Evolutionary conservation across 2,329 filamentous ascomycete species (phyloP), one percentile per base, ranked within the genome.

Genomic region (Fusarium euwallaceae): DNA sequence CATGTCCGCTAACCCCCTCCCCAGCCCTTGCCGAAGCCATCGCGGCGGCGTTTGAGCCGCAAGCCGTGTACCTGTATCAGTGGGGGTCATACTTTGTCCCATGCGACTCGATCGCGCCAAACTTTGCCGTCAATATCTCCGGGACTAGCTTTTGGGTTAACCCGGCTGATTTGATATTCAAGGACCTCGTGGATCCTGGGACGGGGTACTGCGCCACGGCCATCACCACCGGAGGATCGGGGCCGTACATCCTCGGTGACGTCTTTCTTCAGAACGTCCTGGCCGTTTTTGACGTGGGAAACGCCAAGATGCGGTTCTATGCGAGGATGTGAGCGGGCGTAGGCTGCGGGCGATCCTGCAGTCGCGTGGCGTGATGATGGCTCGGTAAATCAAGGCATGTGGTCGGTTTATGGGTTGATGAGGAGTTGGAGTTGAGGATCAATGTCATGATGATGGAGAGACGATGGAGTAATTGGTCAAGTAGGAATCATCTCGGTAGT

Each of bases 221-320:
- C 7, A 83, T 89, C 64, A 80, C 85, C 14, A 86, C 80, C 56
- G 86, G 86, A 1, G 84, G 83, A 0, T 71, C 80, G 1, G 85
- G 86, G 9, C 86, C 87, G 8, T 88, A 86, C 67, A 85, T 89
- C 27, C 76, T 89, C 36, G 87, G 88, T 0, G 84, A 86, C 37
- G 83, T 84, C 8, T 90, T 88, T 66, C 77, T 90, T 69, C 84
- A 88, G 76, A 89, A 87, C 64, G 86, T 87, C 3, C 78, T 89
- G 61, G 84, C 84, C 0, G 86, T 88, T 1, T 87, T 87, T 74
- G 85, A 88, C 67, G 79, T 87, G 17, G 86, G 86, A 1, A 84
- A 80, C 7, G 84, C 81, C n/a, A 79, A 86, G 78, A 85, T 88
- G 82, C 82, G 84, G 5, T 86, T 87, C 78, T 86, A 86, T 70